Evolutionary conservation across 768 basidiomycete genomes (phyloP).

Genomic region (Cantharellus anzutake): DNA sequence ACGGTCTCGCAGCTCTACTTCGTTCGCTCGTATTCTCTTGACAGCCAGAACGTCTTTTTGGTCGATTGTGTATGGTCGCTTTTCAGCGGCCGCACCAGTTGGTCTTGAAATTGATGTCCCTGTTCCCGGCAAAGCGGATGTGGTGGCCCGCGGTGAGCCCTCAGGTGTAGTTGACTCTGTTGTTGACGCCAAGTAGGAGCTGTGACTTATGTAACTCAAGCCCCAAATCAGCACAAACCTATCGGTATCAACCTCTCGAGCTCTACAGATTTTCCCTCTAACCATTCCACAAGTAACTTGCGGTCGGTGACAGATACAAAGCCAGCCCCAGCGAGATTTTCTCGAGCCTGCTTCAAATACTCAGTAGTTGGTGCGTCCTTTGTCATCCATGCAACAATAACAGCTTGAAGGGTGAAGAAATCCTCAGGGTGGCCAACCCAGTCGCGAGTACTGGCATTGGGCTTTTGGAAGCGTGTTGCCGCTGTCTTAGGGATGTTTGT

Average conservation of each 20-base stretch:
- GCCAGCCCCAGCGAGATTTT: conserved; percentile 42
- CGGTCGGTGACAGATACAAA: conserved; percentile 80
- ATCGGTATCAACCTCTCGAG: conserved; percentile 32
- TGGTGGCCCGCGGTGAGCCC: conserved; percentile 25
- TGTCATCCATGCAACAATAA: conserved; percentile 71
- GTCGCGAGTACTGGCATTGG: conserved; percentile 26
- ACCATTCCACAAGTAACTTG: conserved; percentile 70
- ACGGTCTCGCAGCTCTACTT: conserved; percentile 66
- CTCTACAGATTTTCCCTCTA: conserved; percentile 37
- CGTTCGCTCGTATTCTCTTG: conserved; percentile 59
- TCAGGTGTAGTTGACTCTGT: conserved; percentile 43
- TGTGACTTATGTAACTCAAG: conserved; percentile 1
- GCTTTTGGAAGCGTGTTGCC: conserved; percentile 62
- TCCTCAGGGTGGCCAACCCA: conserved; percentile 26
- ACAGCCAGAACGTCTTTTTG: conserved; percentile 63
- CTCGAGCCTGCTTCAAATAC: conserved; percentile 74
- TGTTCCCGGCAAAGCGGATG: conserved; percentile 10
- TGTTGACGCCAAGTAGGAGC: conserved; percentile 2
- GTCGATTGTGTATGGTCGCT: conserved; percentile 67
- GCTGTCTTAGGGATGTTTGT: conserved; percentile 46
- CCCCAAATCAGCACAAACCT: conserved; percentile 18
- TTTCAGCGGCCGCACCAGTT: conserved; percentile 25
- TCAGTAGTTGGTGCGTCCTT: conserved; percentile 58
- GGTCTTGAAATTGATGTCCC: conserved; percentile 6
- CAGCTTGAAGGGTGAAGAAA: conserved; percentile 60